Conservation (phyloP, 352 stramenopile genomes). For the Thalassiosira mediterranea region DNA sequence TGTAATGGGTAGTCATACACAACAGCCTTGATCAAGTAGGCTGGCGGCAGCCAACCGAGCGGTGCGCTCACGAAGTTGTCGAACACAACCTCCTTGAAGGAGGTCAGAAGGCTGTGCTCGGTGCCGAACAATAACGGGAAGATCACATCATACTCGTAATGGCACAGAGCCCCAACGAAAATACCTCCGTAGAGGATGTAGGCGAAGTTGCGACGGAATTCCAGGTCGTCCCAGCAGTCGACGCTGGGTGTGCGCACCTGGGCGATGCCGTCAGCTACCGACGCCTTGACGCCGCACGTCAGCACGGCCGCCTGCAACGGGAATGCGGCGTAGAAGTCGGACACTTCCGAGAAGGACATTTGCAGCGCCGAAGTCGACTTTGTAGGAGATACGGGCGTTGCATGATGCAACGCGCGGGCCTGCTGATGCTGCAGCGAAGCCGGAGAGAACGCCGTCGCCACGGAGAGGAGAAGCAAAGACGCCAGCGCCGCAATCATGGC, state of each 20-base stretch:
- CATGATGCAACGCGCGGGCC: too few species aligned
- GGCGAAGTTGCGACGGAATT: slow-evolving; percentile 39
- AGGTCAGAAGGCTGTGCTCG: background rate
- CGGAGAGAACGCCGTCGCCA: too few species aligned
- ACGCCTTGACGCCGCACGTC: slow-evolving; percentile 52
- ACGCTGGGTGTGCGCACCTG: slow-evolving; percentile 26
- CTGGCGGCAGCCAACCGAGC: slow-evolving; percentile 48
- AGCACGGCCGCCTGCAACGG: slow-evolving; percentile 28
- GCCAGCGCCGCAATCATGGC: too few species aligned
- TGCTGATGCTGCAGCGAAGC: too few species aligned
- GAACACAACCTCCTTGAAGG: slow-evolving; percentile 48
- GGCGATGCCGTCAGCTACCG: slow-evolving; percentile 41
- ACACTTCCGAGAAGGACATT: slow-evolving; percentile 6
- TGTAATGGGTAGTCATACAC: slow-evolving; percentile 24
- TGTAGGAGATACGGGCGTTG: too few species aligned
- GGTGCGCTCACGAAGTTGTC: slow-evolving; percentile 46
- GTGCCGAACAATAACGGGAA: slow-evolving; percentile 48
- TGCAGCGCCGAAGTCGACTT: background rate
- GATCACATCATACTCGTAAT: slow-evolving; percentile 39
- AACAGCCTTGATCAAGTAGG: slow-evolving; percentile 57
- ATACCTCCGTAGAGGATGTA: slow-evolving; percentile 56
- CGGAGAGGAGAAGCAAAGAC: too few species aligned
- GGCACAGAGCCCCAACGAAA: slow-evolving; percentile 37
- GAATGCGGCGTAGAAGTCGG: slow-evolving; percentile 27
- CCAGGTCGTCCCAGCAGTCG: slow-evolving; percentile 12